Evolutionary conservation across 768 basidiomycete genomes (phyloP), one percentile per base, ranked within the genome.

Genomic region (Hydnomerulius pinastri): DNA sequence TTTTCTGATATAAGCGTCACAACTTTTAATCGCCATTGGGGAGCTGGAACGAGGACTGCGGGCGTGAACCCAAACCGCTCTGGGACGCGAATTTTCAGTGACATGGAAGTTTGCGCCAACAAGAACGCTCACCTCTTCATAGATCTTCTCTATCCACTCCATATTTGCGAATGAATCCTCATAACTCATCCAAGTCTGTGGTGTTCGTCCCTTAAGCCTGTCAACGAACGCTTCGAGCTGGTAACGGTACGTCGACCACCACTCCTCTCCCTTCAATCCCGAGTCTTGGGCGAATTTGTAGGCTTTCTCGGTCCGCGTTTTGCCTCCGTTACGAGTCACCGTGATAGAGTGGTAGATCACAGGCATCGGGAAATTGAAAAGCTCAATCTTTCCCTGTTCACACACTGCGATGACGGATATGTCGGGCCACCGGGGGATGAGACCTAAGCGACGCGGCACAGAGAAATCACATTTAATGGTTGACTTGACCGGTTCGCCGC

Each of bases 211-310:
- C 50, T 71, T 71, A 38, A 87, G 53, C 60, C 72, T 76, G 58
- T 87, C 79, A 7, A 86, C 78, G 48, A 85, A 85, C 6, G 79
- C 80, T 66, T 86, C 83, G 30, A 86, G 66, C 64, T 86, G 83
- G 52, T 78, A 82, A 21, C 70, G 63, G 48, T 71, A 69, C 20
- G 82, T 78, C 30, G 78, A 70, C 83, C 83, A 87, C 77, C 79
- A 82, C 8, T 70, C 69, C 62, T 83, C 76, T 18, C 82, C 82
- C 47, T 77, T 72, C 30, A 33, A 36, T 8, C 46, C 58, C 39
- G 71, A 70, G 35, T 55, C 59, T 10, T 49, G 47, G 43, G 48
- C 51, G 57, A 71, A 75, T 18, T 62, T 74, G 57, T 81, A 81
- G 3, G 61, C 69, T 59, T 77, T 78, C 59, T 78, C 77, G 9